These are phyloP conservation scores for Sinapis alba DNA, from an alignment of 441 rosid genomes.

Conservation along the genomic window DNA sequence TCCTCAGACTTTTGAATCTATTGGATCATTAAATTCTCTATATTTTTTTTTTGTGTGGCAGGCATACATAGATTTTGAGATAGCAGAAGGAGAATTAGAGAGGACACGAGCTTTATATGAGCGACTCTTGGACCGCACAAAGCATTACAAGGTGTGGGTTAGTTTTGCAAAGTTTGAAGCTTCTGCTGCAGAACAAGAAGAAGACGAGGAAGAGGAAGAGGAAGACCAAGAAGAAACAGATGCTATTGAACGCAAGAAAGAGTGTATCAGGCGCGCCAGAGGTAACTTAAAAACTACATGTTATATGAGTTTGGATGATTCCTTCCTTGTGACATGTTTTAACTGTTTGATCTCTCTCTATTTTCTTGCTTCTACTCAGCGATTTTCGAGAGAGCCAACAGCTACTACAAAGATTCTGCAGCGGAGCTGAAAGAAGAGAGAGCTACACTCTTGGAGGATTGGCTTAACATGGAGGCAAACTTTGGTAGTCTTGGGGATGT, in stretches of 20 bases:
- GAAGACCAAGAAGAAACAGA: conserved; percentile 11
- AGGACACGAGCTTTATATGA: conserved; percentile 72
- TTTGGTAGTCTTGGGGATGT: conserved; percentile 74
- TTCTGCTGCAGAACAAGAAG: conserved; percentile 52
- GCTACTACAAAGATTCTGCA: conserved; percentile 67
- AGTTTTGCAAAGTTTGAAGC: conserved; percentile 92
- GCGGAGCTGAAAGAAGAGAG: conserved; percentile 89
- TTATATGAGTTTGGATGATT: conserved; percentile 1
- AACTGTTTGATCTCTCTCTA: conserved; percentile 3
- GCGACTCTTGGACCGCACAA: conserved; percentile 83
- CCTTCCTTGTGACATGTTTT: conserved; percentile 14
- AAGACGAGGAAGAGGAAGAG: conserved; percentile 37
- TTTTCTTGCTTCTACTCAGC: conserved; percentile 44
- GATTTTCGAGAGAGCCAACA: conserved; percentile 72
- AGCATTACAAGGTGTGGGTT: conserved; percentile 95
- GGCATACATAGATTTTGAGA: conserved; percentile 96
- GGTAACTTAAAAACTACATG: conserved; percentile 49
- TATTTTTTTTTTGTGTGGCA: conserved; percentile 34
- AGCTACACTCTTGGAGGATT: conserved; percentile 84
- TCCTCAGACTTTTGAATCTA: background rate
- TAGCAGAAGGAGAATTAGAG: conserved; percentile 73
- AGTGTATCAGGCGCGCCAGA: conserved; percentile 63
- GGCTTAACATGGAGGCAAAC: conserved; percentile 76
- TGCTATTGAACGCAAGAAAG: conserved; percentile 45
- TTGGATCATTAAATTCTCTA: background rate